Percentiles rank a stretch among this genome's conserved stretches.
Conservation (phyloP, 2,329 filamentous ascomycete species). For the Xylaria hypoxylon region DNA sequence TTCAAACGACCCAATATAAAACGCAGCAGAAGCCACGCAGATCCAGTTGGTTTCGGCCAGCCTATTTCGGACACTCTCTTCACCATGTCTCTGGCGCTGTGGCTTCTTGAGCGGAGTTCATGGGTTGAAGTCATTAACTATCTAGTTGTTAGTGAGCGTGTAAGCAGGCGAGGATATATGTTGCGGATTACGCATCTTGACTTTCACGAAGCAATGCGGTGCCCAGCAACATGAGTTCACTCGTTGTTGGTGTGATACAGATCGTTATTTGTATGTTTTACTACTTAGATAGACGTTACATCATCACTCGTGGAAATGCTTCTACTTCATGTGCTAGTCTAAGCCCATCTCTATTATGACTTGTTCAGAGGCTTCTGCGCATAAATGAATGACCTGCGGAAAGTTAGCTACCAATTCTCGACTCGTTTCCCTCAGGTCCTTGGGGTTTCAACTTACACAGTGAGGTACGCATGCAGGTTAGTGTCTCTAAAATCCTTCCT, state of each 20-base stretch:
- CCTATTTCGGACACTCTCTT: not conserved
- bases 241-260: not conserved
- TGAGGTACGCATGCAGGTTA: conserved; percentile 51
- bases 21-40: not conserved
- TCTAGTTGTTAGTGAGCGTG: no score
- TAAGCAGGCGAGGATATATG: not conserved
- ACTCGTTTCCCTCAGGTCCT: not conserved
- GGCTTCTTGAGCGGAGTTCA: no score
- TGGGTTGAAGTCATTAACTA: no score
- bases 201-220: not conserved
- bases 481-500: conserved; percentile 50
- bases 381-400: conserved; percentile 44
- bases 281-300: not conserved
- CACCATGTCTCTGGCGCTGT: no score
- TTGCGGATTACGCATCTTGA: not conserved
- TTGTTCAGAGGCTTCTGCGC: conserved; percentile 39
- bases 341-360: conserved; percentile 6
- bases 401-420: conserved; percentile 14
- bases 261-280: not conserved
- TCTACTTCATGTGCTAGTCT: not conserved
- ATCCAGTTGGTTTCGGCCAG: not conserved
- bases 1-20: not conserved
- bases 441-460: conserved; percentile 44
- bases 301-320: not conserved
- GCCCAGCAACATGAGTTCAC: not conserved